phyloP scores from a whole-genome alignment of 2,329 filamentous ascomycete species.

The Colletotrichum magnum region DNA sequence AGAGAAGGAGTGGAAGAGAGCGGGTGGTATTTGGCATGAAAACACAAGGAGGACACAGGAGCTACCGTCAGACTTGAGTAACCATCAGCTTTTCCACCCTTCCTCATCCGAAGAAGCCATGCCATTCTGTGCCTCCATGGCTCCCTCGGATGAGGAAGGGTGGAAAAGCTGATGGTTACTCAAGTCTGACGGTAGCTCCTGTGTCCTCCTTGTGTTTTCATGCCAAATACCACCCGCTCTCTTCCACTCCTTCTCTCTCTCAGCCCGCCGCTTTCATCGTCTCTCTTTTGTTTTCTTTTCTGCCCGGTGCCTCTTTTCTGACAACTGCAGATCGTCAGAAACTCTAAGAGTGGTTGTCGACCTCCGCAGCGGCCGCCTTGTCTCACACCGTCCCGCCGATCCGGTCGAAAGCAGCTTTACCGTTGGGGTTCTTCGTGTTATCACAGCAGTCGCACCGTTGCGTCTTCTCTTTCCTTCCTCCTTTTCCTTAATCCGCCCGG shows the following conservation, averaged over 20 bases:
- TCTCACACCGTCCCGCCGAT: neutral
- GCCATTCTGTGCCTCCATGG: no score
- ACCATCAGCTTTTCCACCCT: neutral
- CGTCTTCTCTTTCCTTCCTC: neutral
- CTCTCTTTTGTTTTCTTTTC: slow-evolving; percentile 13
- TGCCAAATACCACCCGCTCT: slow-evolving; percentile 9
- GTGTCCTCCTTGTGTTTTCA: slow-evolving; percentile 11
- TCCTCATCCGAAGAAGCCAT: neutral
- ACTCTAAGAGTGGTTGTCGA: neutral
- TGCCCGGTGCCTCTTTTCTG: slow-evolving; percentile 9
- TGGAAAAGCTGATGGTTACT: neutral
- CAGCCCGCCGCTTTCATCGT: neutral
- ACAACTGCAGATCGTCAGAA: slow-evolving; percentile 6
- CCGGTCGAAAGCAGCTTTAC: neutral
- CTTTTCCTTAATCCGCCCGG: neutral
- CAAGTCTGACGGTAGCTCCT: slow-evolving; percentile 6
- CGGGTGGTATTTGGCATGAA: slow-evolving; percentile 19
- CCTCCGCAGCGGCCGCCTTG: slow-evolving; percentile 24
- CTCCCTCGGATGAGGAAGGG: neutral
- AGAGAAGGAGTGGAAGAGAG: neutral
- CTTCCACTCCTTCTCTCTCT: neutral
- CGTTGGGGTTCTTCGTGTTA: neutral
- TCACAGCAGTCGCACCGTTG: neutral
- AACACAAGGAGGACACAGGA: slow-evolving; percentile 14
- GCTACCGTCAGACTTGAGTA: neutral